A percentile compares a stretch with the other conserved stretches of the same genome.
phyloP scores from a whole-genome alignment of 2,329 filamentous ascomycete genomes.

The Chrysoporthe deuterocubensis region DNA sequence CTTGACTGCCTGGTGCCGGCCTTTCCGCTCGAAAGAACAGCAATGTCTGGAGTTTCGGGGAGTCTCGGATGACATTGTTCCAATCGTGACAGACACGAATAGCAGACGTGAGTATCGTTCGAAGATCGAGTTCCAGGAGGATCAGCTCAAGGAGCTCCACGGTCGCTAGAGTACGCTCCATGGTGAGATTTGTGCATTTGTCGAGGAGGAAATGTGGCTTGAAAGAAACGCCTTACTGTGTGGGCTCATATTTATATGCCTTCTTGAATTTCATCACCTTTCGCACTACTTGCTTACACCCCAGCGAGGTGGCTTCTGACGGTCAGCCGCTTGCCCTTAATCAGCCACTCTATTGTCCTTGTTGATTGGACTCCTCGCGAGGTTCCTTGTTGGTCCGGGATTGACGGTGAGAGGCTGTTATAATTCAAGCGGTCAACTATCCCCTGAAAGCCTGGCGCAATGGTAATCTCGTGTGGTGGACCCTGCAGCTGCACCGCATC shows the following conservation, averaged over 20 bases:
- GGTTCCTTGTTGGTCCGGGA: background rate
- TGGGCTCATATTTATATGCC: background rate
- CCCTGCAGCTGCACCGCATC: conserved; percentile 10
- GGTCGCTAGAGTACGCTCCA: conserved; percentile 23
- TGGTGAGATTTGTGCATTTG: background rate
- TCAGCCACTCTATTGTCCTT: conserved; percentile 1
- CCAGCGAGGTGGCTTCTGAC: background rate
- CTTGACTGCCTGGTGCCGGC: background rate
- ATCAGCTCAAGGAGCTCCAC: conserved; percentile 31
- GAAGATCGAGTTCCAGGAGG: conserved; percentile 29
- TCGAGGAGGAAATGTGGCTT: background rate
- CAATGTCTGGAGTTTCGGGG: conserved; percentile 11
- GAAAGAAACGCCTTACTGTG: background rate
- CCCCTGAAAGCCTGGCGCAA: background rate
- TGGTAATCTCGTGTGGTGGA: conserved; percentile 2
- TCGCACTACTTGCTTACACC: conserved; percentile 3
- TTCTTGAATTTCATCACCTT: background rate
- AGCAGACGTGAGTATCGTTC: conserved; percentile 29
- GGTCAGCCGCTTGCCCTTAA: background rate
- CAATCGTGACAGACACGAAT: conserved; percentile 29
- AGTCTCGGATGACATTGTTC: conserved; percentile 20
- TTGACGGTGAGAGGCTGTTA: background rate
- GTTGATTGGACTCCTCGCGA: background rate
- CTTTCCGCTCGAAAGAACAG: conserved; percentile 24
- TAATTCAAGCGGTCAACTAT: background rate